A percentile compares a stretch with the other conserved stretches of the same genome.
phyloP scores from a whole-genome alignment of 2,329 filamentous ascomycete species.

The Teratosphaeria nubilosa region DNA sequence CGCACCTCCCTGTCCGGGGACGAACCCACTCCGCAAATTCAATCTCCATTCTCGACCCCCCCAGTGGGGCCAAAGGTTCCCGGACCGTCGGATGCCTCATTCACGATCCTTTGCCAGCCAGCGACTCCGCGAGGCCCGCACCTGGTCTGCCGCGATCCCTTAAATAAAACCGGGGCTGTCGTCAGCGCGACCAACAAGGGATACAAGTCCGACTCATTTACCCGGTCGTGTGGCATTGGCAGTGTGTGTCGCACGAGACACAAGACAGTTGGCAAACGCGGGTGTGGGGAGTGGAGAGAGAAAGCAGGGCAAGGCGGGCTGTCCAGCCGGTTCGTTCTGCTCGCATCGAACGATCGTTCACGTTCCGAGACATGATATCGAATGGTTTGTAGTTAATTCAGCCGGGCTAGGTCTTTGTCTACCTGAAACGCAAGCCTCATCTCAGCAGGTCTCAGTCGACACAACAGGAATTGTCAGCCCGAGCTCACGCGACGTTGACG shows the following conservation, averaged over 20 bases:
- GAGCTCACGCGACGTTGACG: too few species aligned
- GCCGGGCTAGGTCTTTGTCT: too few species aligned
- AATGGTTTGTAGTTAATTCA: too few species aligned
- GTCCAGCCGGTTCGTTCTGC: neutral
- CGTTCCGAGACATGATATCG: too few species aligned
- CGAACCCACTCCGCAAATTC: neutral
- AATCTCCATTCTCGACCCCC: neutral
- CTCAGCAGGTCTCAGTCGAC: too few species aligned
- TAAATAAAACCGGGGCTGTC: neutral
- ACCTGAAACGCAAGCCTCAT: too few species aligned
- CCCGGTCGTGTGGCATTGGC: neutral
- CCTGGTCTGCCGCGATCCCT: neutral
- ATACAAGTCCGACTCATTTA: neutral
- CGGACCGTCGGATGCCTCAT: neutral
- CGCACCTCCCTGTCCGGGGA: neutral
- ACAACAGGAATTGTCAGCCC: too few species aligned
- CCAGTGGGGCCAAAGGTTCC: neutral
- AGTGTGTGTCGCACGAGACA: neutral
- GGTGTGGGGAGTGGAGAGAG: neutral
- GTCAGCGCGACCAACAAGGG: neutral
- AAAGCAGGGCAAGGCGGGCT: neutral
- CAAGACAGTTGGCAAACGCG: neutral
- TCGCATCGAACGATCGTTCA: too few species aligned
- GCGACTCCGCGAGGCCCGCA: neutral
- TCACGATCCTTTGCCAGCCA: neutral